These are phyloP conservation scores for Periglandula ipomoeae DNA, from an alignment of 2,329 filamentous ascomycete genomes.

Conservation along the genomic window DNA sequence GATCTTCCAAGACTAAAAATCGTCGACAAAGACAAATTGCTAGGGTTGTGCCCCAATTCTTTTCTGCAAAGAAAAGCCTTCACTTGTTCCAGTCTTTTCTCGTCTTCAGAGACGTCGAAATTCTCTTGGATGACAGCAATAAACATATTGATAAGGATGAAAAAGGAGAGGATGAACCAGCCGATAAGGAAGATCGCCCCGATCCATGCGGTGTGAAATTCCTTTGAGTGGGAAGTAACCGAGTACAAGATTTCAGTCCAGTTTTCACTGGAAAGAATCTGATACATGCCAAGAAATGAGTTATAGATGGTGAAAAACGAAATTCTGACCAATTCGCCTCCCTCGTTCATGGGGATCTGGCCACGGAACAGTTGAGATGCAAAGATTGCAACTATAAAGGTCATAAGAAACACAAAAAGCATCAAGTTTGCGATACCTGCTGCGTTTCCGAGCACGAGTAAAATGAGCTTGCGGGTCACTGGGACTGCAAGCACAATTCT, in stretches of 20 bases:
- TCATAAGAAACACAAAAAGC: slow-evolving; percentile 92
- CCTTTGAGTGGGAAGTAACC: slow-evolving; percentile 59
- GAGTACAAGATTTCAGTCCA: slow-evolving; percentile 87
- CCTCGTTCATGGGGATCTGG: slow-evolving; percentile 57
- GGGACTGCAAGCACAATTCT: slow-evolving; percentile 83
- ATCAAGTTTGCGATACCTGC: slow-evolving; percentile 90
- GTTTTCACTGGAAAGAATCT: slow-evolving; percentile 89
- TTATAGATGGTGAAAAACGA: slow-evolving; percentile 91
- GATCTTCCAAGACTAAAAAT: slow-evolving; percentile 57
- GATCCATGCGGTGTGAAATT: slow-evolving; percentile 75
- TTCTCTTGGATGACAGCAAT: slow-evolving; percentile 99
- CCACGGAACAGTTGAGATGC: slow-evolving; percentile 89
- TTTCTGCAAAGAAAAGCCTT: slow-evolving; percentile 89
- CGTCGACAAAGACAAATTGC: slow-evolving; percentile 68
- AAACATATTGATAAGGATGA: slow-evolving; percentile 98
- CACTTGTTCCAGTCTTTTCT: slow-evolving; percentile 94
- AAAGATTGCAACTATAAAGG: slow-evolving; percentile 87
- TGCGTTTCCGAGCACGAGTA: slow-evolving; percentile 82
- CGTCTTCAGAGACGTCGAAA: slow-evolving; percentile 96
- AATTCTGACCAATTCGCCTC: slow-evolving; percentile 56
- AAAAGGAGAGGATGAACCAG: slow-evolving; percentile 93
- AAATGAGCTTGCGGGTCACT: slow-evolving; percentile 77
- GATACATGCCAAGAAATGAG: slow-evolving; percentile 95
- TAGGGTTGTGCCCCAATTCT: slow-evolving; percentile 63
- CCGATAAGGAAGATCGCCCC: slow-evolving; percentile 82